Base-by-base conservation (phyloP, 768 basidiomycete species). In the Phanerodontia chrysosporium region DNA sequence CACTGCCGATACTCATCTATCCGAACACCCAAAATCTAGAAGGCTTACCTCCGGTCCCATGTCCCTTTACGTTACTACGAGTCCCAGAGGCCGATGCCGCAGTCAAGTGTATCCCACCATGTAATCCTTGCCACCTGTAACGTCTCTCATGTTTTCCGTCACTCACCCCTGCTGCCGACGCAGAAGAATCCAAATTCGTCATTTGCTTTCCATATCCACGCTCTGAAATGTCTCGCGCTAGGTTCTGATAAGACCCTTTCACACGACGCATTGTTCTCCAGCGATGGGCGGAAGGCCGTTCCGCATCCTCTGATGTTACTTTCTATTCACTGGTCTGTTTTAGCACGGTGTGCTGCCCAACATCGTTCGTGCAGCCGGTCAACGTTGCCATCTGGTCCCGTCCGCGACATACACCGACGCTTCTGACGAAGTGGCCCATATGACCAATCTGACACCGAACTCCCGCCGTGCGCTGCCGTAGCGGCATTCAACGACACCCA, bases 361-460 rank as follows among this genome's bases (percentile, higher is more conserved):
- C n/a, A n/a, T n/a, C n/a, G 39, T 5, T 42, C 39, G 10, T 42
- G 39, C 39, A 8, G 8, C 18, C 16, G 39, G 10, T 9, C 39
- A 18, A 42, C 18, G 39, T 10, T 42, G 39, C 18, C 39, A 42
- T 9, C 39, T 18, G 10, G 39, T 42, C 18, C 39, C 39, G 18
- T 42, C 39, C 4, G 16, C 18, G 10, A 18, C 18, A 10, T 27
- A 36, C 18, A 4, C 16, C 4, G 39, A 42, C 39, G 39, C 10
- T 42, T 42, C 39, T n/a, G n/a, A n/a, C n/a, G n/a, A n/a, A n/a
- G n/a, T n/a, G n/a, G 46, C 45, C 29, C 44, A 4, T 46, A 64
- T 2, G 58, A 70, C 13, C 63, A 69, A 1, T 51, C 76, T 21
- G 73, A 71, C 3, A 58, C 76, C 22, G 75, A 67, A 46, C 74